Conservation (phyloP, 2,329 filamentous ascomycete species). For the Zasmidium angulare region DNA sequence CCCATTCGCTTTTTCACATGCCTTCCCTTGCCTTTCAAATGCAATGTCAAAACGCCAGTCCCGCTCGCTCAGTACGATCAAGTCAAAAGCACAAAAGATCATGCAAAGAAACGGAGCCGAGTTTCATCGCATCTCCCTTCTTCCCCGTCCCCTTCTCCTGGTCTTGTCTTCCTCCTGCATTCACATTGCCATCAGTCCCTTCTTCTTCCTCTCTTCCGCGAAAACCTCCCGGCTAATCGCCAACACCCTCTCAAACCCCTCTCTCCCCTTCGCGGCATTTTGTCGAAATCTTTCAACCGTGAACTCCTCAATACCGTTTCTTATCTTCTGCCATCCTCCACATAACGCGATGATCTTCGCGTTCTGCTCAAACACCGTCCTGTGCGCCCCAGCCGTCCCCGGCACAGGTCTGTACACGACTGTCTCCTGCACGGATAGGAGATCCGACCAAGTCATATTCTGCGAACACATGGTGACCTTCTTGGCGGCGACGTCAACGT, state of each 20-base stretch:
- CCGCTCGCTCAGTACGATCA: conserved; percentile 6
- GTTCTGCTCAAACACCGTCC: conserved; percentile 82
- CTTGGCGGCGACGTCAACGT: conserved; percentile 79
- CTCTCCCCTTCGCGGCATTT: conserved; percentile 84
- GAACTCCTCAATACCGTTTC: conserved; percentile 92
- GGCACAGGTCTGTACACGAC: conserved; percentile 49
- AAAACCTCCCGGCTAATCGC: conserved; percentile 92
- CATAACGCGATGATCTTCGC: conserved; percentile 92
- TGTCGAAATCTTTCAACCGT: conserved; percentile 86
- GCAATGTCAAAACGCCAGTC: neutral
- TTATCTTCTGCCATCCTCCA: conserved; percentile 95
- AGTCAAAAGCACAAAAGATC: neutral
- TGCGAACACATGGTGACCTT: conserved; percentile 96
- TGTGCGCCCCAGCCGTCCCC: conserved; percentile 29
- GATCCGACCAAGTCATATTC: conserved; percentile 89
- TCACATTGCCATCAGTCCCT: conserved; percentile 14
- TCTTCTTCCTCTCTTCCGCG: conserved; percentile 76
- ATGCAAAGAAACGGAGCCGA: neutral
- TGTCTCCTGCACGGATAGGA: conserved; percentile 89
- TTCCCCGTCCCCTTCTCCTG: too few relatives aligned
- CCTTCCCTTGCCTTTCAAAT: neutral
- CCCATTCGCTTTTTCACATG: neutral
- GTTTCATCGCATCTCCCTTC: neutral
- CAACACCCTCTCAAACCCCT: conserved; percentile 93
- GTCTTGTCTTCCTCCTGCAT: too few relatives aligned